A percentile compares a stretch with the other conserved stretches of the same genome.
Conservation (phyloP, 2,329 filamentous ascomycete species). For the Scedosporium dehoogii region DNA sequence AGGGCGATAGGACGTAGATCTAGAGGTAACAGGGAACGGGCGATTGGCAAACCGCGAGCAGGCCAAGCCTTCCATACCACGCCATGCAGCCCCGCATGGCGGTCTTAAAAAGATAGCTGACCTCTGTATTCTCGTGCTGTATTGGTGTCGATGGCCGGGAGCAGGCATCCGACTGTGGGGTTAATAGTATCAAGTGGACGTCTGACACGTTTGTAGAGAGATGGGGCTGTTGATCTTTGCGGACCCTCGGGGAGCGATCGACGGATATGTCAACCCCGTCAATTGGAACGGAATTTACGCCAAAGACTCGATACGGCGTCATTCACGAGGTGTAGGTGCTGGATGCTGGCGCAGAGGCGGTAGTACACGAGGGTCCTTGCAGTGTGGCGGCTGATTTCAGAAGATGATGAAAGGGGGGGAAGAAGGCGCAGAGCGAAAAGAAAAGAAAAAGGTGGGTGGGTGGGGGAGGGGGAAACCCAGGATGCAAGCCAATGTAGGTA, state of each 20-base stretch:
- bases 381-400: background rate
- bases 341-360: background rate
- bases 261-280: slow-evolving; percentile 1
- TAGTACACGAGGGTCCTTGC: slow-evolving; percentile 4
- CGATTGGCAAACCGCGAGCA: background rate
- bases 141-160: background rate
- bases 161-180: background rate
- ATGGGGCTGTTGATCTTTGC: background rate
- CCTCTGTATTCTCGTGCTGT: background rate
- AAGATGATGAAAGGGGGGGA: background rate
- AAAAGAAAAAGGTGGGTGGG: background rate
- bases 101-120: background rate
- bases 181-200: background rate
- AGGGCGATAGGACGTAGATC: background rate
- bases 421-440: background rate
- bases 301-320: background rate
- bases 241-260: background rate
- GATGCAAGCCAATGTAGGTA: too few relatives aligned
- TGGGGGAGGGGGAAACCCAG: too few relatives aligned
- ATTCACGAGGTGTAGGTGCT: background rate
- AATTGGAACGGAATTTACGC: background rate
- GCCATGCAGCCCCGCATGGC: background rate
- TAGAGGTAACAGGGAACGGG: background rate
- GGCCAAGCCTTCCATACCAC: background rate
- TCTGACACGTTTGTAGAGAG: background rate